Percentiles rank a stretch among this genome's conserved stretches.
phyloP scores from a whole-genome alignment of 371 early-diverging fungal genomes.

The Parasitella parasitica region DNA sequence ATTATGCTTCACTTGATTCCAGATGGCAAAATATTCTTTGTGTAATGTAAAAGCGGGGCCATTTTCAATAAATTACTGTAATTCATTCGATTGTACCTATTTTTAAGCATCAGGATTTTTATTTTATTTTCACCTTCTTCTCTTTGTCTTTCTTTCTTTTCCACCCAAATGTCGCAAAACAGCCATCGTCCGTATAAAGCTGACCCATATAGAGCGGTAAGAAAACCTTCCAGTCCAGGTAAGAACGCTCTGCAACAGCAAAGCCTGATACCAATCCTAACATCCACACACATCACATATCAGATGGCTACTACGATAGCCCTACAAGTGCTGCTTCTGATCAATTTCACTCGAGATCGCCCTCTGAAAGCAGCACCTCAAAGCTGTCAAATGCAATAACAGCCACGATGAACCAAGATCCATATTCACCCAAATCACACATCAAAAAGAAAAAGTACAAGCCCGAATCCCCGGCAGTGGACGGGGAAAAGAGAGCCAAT shows the following conservation, averaged over 20 bases:
- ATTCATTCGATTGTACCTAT: neutral
- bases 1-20: too few relatives aligned
- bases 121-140: slow-evolving; percentile 5
- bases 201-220: slow-evolving; percentile 39
- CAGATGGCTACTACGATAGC: slow-evolving; percentile 12
- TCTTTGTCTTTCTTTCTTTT: neutral
- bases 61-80: too few relatives aligned
- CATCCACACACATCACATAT: neutral
- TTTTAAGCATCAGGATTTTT: neutral
- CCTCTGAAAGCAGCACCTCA: slow-evolving; percentile 43
- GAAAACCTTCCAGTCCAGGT: slow-evolving; percentile 37
- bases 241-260: slow-evolving; percentile 1
- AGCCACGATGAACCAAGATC: slow-evolving; percentile 23
- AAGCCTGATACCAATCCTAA: too few relatives aligned
- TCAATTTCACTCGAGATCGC: slow-evolving; percentile 35
- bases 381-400: slow-evolving; percentile 16
- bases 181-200: slow-evolving; percentile 4
- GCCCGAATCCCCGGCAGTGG: neutral
- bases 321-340: slow-evolving; percentile 19
- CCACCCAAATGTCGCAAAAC: neutral
- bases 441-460: slow-evolving; percentile 10
- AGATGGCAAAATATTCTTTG: neutral
- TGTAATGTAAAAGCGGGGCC: neutral
- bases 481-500: slow-evolving; percentile 32
- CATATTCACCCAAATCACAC: slow-evolving; percentile 35